phyloP scores from a whole-genome alignment of 208 protist species.

The Herpetomonas tarakana region DNA sequence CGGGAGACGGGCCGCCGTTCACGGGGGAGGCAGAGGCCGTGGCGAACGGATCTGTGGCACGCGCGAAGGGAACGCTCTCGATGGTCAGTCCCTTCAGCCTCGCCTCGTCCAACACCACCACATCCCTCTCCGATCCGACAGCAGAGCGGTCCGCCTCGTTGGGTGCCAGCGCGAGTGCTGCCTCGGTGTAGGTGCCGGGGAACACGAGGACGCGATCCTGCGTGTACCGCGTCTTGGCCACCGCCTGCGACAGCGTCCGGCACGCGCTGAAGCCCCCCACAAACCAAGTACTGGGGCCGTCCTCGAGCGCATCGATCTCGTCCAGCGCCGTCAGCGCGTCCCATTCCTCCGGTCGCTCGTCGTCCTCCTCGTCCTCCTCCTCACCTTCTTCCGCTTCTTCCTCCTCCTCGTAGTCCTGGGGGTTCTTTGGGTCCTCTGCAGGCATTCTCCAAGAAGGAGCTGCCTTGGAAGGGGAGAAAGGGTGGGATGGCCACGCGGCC shows the following conservation, averaged over 20 bases:
- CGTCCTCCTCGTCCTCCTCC: constrained; percentile 70
- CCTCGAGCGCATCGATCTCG: constrained; percentile 45
- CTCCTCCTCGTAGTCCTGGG: constrained; percentile 38
- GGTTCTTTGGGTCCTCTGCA: constrained; percentile 28
- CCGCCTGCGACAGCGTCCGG: constrained; percentile 41
- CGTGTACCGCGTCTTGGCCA: constrained; percentile 44
- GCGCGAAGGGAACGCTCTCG: constrained; percentile 53
- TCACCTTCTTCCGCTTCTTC: constrained; percentile 71
- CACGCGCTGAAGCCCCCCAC: constrained; percentile 74
- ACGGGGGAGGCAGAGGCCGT: neutral
- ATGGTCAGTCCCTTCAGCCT: constrained; percentile 46
- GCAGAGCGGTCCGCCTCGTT: neutral
- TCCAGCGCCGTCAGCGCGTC: constrained; percentile 50
- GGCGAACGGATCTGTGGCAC: constrained; percentile 22
- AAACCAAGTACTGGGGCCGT: constrained; percentile 76
- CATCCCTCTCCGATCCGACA: constrained; percentile 9
- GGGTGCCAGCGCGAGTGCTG: neutral
- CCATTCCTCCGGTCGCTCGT: constrained; percentile 75
- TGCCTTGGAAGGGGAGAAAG: neutral
- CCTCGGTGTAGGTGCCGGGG: constrained; percentile 45
- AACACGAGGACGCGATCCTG: constrained; percentile 77
- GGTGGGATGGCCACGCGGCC: too few relatives aligned
- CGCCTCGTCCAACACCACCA: constrained; percentile 54
- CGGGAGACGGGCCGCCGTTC: neutral
- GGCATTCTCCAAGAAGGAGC: constrained; percentile 26